Evolutionary conservation across 495 filamentous ascomycete species (phyloP), one percentile per base, ranked within the genome.

Genomic region (Penicillium subrubescens): DNA sequence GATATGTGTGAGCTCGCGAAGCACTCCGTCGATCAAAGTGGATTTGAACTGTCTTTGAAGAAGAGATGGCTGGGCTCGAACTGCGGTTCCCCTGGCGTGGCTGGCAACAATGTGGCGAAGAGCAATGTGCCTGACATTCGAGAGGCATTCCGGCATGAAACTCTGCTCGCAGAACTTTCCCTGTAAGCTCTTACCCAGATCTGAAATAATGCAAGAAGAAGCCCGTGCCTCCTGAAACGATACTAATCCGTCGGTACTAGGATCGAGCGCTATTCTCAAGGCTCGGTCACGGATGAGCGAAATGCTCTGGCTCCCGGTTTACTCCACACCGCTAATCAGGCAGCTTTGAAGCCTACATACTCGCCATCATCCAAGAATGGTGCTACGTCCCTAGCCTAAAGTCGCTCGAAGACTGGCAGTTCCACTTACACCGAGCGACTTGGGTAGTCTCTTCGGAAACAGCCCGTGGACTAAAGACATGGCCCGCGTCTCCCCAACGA

Each of bases 1-100:
- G 95, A 99, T 74, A 99, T 99, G 95, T 98, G 96, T 72, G 95
- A 99, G 78, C 81, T 99, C 37, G 95, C 95, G 5, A 96, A 94
- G 77, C 93, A 97, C 76, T 97, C 92, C 15, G 95, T 99, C 35
- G 84, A 87, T 66, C 95, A 99, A 72, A 96, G 92, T 75, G 95
- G 95, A 21, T 99, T 97, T 69, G 95, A 99, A 74, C 83, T 90
- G 70, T 83, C 87, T 19, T 75, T 98, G 66, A 99, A 97, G 79
- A 88, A 91, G 65, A 85, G 91, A 73, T 99, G 94, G 94, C 81
- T 99, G 8, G 95, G 95, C 2, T 78, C 82, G 17, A 84, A 88
- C 60, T 97, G 88, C 72, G 77, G 90, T 66, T 68, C 88, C 21
- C 88, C 90, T 0, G 95, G 95, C 8, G 85, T 90, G 46, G 75